Conservation (phyloP, 2,329 filamentous ascomycete genomes). For the Sporothrix inflata region DNA sequence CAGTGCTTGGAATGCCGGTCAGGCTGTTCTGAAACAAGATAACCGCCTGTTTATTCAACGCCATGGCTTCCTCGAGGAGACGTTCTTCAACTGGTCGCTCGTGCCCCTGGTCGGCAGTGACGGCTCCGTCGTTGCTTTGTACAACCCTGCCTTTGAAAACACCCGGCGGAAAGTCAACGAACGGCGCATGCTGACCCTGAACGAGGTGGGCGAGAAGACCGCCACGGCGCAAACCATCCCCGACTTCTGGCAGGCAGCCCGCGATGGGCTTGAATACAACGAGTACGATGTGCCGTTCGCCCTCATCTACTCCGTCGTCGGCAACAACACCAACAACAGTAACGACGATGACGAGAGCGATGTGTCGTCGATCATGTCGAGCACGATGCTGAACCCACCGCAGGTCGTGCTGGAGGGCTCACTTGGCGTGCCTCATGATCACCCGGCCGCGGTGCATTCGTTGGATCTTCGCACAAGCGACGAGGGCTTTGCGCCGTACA, state of each 20-base stretch:
- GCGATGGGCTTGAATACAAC: slow-evolving; percentile 71
- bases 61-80: slow-evolving; percentile 73
- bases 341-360: slow-evolving; percentile 76
- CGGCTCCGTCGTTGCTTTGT: slow-evolving; percentile 74
- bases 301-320: slow-evolving; percentile 70
- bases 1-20: slow-evolving; percentile 68
- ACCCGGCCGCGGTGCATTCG: slow-evolving; percentile 61
- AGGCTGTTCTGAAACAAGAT: slow-evolving; percentile 84
- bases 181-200: slow-evolving; percentile 75
- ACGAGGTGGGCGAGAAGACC: slow-evolving; percentile 76
- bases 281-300: slow-evolving; percentile 76
- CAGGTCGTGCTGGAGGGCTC: slow-evolving; percentile 72
- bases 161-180: slow-evolving; percentile 78
- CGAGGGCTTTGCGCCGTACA: slow-evolving; percentile 75
- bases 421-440: slow-evolving; percentile 67
- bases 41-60: slow-evolving; percentile 74
- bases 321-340: slow-evolving; percentile 34
- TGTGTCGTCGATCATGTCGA: slow-evolving; percentile 70
- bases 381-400: slow-evolving; percentile 61
- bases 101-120: slow-evolving; percentile 76
- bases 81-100: slow-evolving; percentile 82
- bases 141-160: slow-evolving; percentile 82
- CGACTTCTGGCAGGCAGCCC: slow-evolving; percentile 73
- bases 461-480: slow-evolving; percentile 72
- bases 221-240: slow-evolving; percentile 72